Evolutionary conservation across 805 yeast genomes (phyloP).

Genomic region (Sugiyamaella marilandica): DNA sequence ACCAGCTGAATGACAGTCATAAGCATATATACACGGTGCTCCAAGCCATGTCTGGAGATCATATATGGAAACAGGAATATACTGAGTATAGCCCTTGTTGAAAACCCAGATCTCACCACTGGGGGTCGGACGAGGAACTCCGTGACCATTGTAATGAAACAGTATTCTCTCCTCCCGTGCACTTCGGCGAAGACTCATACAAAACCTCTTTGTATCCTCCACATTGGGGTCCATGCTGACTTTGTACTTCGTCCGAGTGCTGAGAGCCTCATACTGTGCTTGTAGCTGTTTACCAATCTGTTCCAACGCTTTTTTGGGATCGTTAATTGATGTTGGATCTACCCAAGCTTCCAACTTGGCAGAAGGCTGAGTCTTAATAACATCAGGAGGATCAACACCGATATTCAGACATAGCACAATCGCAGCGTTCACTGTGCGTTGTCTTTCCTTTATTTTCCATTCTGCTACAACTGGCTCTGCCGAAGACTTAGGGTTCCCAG

Average conservation of each 20-base stretch:
- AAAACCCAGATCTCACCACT: slow-evolving; percentile 98
- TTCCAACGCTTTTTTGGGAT: slow-evolving; percentile 86
- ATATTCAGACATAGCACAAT: slow-evolving; percentile 82
- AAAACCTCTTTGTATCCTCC: slow-evolving; percentile 88
- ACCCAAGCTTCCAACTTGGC: slow-evolving; percentile 92
- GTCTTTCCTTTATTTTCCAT: slow-evolving; percentile 92
- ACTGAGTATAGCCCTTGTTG: slow-evolving; percentile 94
- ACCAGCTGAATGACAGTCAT: slow-evolving; percentile 93
- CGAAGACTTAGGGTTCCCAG: slow-evolving; percentile 63
- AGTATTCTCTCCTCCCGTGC: slow-evolving; percentile 91
- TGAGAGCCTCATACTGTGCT: slow-evolving; percentile 81
- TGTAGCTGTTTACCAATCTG: slow-evolving; percentile 86
- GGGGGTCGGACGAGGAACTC: slow-evolving; percentile 95
- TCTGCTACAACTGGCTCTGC: slow-evolving; percentile 59
- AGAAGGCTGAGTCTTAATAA: slow-evolving; percentile 86
- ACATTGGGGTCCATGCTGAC: slow-evolving; percentile 92
- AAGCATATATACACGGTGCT: slow-evolving; percentile 93
- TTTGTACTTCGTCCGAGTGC: slow-evolving; percentile 82
- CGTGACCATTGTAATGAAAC: slow-evolving; percentile 97
- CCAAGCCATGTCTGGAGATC: slow-evolving; percentile 97
- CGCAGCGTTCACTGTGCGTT: slow-evolving; percentile 90
- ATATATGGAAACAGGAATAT: slow-evolving; percentile 91
- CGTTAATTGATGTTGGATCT: slow-evolving; percentile 76
- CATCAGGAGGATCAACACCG: slow-evolving; percentile 97
- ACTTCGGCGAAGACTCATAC: slow-evolving; percentile 79